Conservation (phyloP, 1,284 basidiomycete genomes). For the Sporisorium exsertum region DNA sequence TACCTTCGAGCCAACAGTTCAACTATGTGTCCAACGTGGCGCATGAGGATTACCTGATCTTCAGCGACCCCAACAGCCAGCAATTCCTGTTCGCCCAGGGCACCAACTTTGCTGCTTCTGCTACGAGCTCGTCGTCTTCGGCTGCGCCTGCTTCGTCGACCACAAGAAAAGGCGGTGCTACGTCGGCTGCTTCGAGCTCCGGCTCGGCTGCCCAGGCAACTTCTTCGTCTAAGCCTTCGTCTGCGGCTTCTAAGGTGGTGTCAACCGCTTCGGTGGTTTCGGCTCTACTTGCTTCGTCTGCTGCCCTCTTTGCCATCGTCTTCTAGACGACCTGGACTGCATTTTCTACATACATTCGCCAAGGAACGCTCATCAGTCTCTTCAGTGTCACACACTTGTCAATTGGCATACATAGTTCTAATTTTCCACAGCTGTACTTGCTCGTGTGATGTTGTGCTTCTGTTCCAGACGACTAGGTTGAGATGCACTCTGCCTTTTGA, state of each 20-base stretch:
- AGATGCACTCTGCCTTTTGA: too few species aligned
- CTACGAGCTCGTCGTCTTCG: background rate
- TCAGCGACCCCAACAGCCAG: conserved; percentile 50
- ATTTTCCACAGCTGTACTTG: too few species aligned
- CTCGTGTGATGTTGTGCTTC: background rate
- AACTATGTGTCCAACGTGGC: conserved; percentile 50
- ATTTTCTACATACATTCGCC: background rate
- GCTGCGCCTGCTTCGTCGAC: conserved; percentile 12
- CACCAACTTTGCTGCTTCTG: conserved; percentile 17
- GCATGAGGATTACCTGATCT: conserved; percentile 60
- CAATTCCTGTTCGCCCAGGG: conserved; percentile 45
- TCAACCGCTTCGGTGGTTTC: conserved; percentile 10
- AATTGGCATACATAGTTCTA: background rate
- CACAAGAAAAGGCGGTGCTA: too few species aligned
- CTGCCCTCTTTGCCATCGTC: conserved; percentile 25
- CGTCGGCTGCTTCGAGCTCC: background rate
- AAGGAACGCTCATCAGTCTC: background rate
- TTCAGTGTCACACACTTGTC: background rate
- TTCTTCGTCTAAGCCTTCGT: conserved; percentile 12
- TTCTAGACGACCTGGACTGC: background rate
- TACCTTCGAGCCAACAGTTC: conserved; percentile 48
- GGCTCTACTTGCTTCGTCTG: conserved; percentile 21
- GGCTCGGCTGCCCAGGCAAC: conserved; percentile 3
- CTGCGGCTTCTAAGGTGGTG: background rate
- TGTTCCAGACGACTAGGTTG: background rate